These are phyloP conservation scores for Candida golubevii DNA, from an alignment of 805 yeast genomes.

Conservation along the genomic window DNA sequence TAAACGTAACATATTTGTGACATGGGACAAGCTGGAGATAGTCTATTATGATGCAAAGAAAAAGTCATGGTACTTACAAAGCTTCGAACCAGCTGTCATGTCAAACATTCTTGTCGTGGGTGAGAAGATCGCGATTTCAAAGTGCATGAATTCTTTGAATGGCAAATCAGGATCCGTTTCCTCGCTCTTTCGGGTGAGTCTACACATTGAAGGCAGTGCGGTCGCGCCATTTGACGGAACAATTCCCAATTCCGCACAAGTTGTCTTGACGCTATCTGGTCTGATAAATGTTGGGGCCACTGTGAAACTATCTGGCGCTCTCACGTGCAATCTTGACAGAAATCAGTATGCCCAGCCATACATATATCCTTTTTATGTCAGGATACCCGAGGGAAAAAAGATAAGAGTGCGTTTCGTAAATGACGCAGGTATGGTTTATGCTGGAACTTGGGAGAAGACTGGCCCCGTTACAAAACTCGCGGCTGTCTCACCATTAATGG, in stretches of 20 bases:
- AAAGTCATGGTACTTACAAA: slow-evolving; percentile 8
- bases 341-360: slow-evolving; percentile 15
- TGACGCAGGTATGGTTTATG: slow-evolving; percentile 5
- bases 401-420: neutral
- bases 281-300: slow-evolving; percentile 7
- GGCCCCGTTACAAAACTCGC: slow-evolving; percentile 7
- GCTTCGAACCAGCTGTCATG: neutral
- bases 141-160: slow-evolving; percentile 9
- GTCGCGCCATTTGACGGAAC: slow-evolving; percentile 1
- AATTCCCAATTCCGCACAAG: slow-evolving; percentile 1
- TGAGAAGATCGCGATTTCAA: slow-evolving; percentile 6
- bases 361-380: slow-evolving; percentile 11
- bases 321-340: slow-evolving; percentile 8
- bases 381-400: slow-evolving; percentile 12
- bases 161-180: slow-evolving; percentile 12
- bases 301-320: slow-evolving; percentile 12
- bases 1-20: slow-evolving; percentile 5
- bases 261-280: slow-evolving; percentile 6
- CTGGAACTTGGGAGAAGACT: slow-evolving; percentile 12
- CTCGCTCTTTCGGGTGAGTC: slow-evolving; percentile 5
- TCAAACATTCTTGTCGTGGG: slow-evolving; percentile 2
- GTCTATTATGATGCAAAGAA: slow-evolving; percentile 3
- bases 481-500: slow-evolving; percentile 11
- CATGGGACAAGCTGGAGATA: slow-evolving; percentile 7
- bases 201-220: slow-evolving; percentile 3